A percentile compares a stretch with the other conserved stretches of the same genome.
Evolutionary conservation across 768 basidiomycete species (phyloP).

Genomic region (Dioszegia crocea): DNA sequence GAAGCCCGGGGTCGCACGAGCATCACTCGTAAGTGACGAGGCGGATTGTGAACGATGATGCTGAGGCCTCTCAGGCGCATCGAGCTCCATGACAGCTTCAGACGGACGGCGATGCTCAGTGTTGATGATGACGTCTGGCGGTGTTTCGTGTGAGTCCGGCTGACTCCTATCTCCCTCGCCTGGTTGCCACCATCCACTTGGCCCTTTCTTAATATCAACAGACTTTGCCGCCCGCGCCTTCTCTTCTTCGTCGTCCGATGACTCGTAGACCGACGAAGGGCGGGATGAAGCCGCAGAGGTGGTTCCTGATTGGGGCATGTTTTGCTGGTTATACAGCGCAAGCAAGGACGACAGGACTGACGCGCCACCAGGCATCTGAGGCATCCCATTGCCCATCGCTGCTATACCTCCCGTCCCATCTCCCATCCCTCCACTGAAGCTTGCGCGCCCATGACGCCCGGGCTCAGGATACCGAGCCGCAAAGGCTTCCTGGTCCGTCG

Average conservation of each 20-base stretch:
- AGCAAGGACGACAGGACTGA: conserved; percentile 63
- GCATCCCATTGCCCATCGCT: conserved; percentile 11
- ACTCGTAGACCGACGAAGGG: conserved; percentile 36
- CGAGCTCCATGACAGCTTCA: not conserved
- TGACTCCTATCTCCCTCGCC: conserved; percentile 1
- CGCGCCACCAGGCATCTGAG: conserved; percentile 8
- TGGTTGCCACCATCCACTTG: conserved; percentile 10
- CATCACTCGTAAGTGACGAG: conserved; percentile 3
- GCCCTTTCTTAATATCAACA: conserved; percentile 6
- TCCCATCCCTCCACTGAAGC: conserved; percentile 8
- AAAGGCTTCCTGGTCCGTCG: conserved; percentile 30
- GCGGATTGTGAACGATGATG: conserved; percentile 13
- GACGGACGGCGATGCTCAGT: conserved; percentile 11
- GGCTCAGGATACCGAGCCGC: conserved; percentile 31
- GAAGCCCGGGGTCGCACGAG: conserved; percentile 20
- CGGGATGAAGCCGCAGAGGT: conserved; percentile 46
- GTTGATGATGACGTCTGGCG: conserved; percentile 19
- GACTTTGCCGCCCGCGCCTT: conserved; percentile 22
- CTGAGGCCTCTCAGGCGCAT: not conserved
- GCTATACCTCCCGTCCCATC: conserved; percentile 11
- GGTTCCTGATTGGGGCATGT: conserved; percentile 36
- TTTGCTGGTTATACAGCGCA: conserved; percentile 58
- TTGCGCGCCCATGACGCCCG: not conserved
- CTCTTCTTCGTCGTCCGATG: conserved; percentile 30
- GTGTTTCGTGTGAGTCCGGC: conserved; percentile 12